A percentile compares a stretch with the other conserved stretches of the same genome.
Conservation (phyloP, 306 rosid species). For the Arachis hypogaea region DNA sequence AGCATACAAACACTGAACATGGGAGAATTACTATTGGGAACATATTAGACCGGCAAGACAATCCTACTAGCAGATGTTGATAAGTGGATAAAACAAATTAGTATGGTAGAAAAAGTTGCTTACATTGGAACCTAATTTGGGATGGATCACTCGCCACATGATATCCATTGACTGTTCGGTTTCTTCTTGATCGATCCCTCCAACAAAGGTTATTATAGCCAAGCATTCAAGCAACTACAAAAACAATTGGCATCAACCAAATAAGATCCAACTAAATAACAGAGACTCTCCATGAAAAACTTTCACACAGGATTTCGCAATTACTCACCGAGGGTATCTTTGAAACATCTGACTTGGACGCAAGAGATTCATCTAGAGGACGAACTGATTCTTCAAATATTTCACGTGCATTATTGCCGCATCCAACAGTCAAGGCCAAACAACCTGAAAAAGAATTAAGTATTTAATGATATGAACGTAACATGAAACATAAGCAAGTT, state of each 20-base stretch:
- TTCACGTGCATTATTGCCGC: slow-evolving; percentile 75
- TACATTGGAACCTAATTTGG: slow-evolving; percentile 80
- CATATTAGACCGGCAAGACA: not conserved
- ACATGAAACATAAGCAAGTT: not conserved
- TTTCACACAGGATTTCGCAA: slow-evolving; percentile 4
- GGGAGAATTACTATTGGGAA: not conserved
- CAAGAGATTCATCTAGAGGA: slow-evolving; percentile 68
- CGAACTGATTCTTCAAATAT: slow-evolving; percentile 65
- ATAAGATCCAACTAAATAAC: slow-evolving; percentile 8
- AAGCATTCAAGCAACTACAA: slow-evolving; percentile 83
- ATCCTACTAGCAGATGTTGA: slow-evolving; percentile 10
- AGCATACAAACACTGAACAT: not conserved
- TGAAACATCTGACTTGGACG: slow-evolving; percentile 55
- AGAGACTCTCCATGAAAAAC: not conserved
- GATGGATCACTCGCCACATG: slow-evolving; percentile 95
- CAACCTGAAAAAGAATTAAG: slow-evolving; percentile 53
- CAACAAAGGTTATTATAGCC: slow-evolving; percentile 84
- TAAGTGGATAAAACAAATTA: slow-evolving; percentile 10
- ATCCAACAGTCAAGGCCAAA: slow-evolving; percentile 83
- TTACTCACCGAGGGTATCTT: slow-evolving; percentile 61
- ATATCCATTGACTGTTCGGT: slow-evolving; percentile 82
- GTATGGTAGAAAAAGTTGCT: slow-evolving; percentile 24
- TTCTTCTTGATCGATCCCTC: slow-evolving; percentile 82
- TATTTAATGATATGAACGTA: slow-evolving; percentile 15
- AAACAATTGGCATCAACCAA: slow-evolving; percentile 37